Evolutionary conservation across 2,329 filamentous ascomycete genomes (phyloP).

Genomic region (Didymosphaeria variabile): DNA sequence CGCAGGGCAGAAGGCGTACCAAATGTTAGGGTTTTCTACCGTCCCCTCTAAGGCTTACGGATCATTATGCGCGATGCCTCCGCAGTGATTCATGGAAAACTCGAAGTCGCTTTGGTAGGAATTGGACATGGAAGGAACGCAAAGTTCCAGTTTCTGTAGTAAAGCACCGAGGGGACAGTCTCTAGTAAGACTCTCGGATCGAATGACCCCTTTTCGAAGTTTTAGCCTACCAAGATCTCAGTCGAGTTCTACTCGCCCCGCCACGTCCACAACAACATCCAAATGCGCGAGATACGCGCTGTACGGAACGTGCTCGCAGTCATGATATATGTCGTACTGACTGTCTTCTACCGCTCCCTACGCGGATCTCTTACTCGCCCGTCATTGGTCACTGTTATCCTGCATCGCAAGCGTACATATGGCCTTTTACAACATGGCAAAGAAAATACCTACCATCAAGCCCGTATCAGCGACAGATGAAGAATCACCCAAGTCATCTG

Average conservation of each 20-base stretch:
- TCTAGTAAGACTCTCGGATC: neutral
- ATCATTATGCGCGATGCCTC: neutral
- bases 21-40: neutral
- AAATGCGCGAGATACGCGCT: neutral
- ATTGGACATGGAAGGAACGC: neutral
- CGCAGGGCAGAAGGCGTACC: neutral
- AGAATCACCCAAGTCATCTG: constrained; percentile 2
- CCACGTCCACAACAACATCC: neutral
- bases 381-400: constrained; percentile 2
- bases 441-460: constrained; percentile 13
- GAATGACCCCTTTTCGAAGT: neutral
- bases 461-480: constrained; percentile 1
- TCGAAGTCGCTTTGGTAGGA: neutral
- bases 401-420: constrained; percentile 9
- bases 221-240: neutral
- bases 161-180: neutral
- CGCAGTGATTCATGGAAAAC: neutral
- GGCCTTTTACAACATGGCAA: constrained; percentile 21
- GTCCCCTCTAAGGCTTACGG: too few species aligned
- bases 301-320: neutral
- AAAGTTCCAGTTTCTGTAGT: neutral
- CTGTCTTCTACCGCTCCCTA: constrained; percentile 2
- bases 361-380: constrained; percentile 20
- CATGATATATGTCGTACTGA: neutral
- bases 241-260: neutral